These are phyloP conservation scores for Metarhizium album DNA, from an alignment of 2,329 filamentous ascomycete genomes.

Conservation along the genomic window DNA sequence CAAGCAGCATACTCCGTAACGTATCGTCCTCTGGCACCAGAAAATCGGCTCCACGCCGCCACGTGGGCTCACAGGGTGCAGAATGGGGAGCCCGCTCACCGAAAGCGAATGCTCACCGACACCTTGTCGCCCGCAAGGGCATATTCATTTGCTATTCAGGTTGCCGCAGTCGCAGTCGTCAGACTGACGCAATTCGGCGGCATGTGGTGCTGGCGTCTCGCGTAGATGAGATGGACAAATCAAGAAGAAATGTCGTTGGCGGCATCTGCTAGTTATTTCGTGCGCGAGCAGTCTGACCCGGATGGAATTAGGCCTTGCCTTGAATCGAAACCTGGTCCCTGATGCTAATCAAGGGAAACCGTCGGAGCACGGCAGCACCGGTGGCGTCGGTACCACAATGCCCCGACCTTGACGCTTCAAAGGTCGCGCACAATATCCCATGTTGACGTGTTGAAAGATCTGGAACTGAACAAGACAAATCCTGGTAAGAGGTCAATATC, in stretches of 20 bases:
- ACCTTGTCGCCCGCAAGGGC: too few relatives aligned
- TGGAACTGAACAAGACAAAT: too few relatives aligned
- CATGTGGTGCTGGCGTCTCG: neutral
- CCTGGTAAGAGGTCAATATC: too few relatives aligned
- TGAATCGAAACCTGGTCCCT: too few relatives aligned
- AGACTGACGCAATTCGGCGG: neutral
- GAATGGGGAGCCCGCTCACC: neutral
- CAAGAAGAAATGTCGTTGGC: neutral
- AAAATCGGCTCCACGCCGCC: conserved; percentile 1
- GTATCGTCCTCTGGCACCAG: neutral
- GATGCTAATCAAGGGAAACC: neutral
- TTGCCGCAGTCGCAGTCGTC: neutral
- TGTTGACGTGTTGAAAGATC: too few relatives aligned
- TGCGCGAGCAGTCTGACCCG: neutral
- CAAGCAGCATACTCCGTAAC: neutral
- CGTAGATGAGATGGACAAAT: neutral
- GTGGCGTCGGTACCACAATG: neutral
- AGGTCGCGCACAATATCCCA: too few relatives aligned
- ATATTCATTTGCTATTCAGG: neutral
- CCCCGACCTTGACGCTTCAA: too few relatives aligned
- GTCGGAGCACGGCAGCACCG: conserved; percentile 1
- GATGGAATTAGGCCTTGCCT: too few relatives aligned
- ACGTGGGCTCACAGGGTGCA: conserved; percentile 3
- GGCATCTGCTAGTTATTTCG: neutral
- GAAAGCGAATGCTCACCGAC: conserved; percentile 4